Conservation (phyloP, 2,329 filamentous ascomycete genomes). For the Cyphellophora attinorum region DNA sequence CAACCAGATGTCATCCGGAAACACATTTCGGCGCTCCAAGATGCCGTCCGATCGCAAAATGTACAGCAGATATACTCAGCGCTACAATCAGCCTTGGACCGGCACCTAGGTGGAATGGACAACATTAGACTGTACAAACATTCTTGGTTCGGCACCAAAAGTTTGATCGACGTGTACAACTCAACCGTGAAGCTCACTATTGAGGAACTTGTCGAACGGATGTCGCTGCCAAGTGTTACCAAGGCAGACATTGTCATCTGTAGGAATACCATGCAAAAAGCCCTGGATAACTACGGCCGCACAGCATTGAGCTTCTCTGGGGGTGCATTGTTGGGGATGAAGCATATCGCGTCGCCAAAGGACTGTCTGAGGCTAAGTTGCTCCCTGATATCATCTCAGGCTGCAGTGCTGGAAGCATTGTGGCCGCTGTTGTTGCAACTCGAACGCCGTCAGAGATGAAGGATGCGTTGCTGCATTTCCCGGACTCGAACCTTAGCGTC, state of each 20-base stretch:
- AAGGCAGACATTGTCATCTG: conserved; percentile 9
- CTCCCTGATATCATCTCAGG: conserved; percentile 81
- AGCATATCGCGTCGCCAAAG: conserved; percentile 78
- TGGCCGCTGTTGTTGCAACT: conserved; percentile 70
- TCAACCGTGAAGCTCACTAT: conserved; percentile 69
- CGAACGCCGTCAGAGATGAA: conserved; percentile 72
- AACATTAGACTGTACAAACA: conserved; percentile 74
- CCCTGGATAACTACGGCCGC: conserved; percentile 42
- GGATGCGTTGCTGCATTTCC: conserved; percentile 57
- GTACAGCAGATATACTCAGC: conserved; percentile 69
- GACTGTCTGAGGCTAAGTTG: conserved; percentile 63
- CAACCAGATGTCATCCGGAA: conserved; percentile 58
- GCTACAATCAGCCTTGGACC: conserved; percentile 68
- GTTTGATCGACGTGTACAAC: conserved; percentile 78
- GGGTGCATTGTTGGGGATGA: conserved; percentile 84
- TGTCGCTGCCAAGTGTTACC: conserved; percentile 24
- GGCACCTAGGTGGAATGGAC: conserved; percentile 78
- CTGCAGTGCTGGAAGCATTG: conserved; percentile 78
- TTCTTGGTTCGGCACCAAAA: conserved; percentile 77
- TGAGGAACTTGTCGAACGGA: conserved; percentile 56
- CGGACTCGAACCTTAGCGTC: conserved; percentile 69
- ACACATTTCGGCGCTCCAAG: conserved; percentile 64
- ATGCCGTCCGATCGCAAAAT: conserved; percentile 63
- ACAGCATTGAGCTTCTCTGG: conserved; percentile 76
- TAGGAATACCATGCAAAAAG: conserved; percentile 14